phyloP scores from a whole-genome alignment of 352 stramenopile genomes.

The Albugo laibachii region DNA sequence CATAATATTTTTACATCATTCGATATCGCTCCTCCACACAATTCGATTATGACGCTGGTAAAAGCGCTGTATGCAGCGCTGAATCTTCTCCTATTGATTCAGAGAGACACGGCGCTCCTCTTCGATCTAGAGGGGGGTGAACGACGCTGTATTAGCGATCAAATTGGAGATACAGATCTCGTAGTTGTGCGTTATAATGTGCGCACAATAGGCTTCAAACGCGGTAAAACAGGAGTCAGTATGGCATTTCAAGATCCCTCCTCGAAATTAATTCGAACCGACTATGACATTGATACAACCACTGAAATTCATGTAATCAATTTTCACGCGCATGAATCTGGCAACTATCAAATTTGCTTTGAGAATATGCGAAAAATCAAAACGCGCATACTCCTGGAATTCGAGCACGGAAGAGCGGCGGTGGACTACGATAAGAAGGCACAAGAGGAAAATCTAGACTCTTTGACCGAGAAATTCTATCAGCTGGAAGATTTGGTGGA shows the following conservation, averaged over 20 bases:
- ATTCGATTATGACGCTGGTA: no score
- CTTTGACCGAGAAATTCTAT: constrained; percentile 68
- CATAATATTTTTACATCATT: no score
- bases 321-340: constrained; percentile 44
- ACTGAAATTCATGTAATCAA: constrained; percentile 71
- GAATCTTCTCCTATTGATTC: no score
- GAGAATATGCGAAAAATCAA: constrained; percentile 54
- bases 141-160: no score
- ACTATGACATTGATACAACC: constrained; percentile 65
- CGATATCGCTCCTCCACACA: no score
- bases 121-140: no score
- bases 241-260: constrained; percentile 18
- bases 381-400: constrained; percentile 58
- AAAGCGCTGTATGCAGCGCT: no score
- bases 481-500: constrained; percentile 81
- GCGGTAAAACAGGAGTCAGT: no score
- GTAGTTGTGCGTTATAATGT: no score
- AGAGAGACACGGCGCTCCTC: no score
- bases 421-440: constrained; percentile 79
- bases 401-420: constrained; percentile 73
- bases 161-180: no score
- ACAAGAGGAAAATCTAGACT: constrained; percentile 77
- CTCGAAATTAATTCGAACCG: constrained; percentile 64
- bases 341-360: constrained; percentile 66
- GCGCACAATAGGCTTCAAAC: no score